These are phyloP conservation scores for Aspergillus bridgeri DNA, from an alignment of 495 filamentous ascomycete species.

Conservation along the genomic window DNA sequence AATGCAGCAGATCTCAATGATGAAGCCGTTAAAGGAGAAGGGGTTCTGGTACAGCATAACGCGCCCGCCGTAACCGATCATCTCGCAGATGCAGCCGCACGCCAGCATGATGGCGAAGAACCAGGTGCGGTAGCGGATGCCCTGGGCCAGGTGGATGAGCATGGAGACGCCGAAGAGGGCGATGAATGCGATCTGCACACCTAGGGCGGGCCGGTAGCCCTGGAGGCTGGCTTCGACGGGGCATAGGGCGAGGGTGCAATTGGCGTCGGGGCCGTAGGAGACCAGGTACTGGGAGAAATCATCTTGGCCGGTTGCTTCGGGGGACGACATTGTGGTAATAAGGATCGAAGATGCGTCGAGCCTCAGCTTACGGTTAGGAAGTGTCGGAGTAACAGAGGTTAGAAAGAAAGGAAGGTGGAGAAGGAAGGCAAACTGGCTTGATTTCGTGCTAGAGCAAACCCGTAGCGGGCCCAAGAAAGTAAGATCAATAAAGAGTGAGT, in stretches of 20 bases:
- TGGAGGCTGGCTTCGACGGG: slow-evolving; percentile 28
- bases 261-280: slow-evolving; percentile 3
- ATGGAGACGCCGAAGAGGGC: slow-evolving; percentile 36
- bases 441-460: too few species aligned
- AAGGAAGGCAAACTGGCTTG: too few species aligned
- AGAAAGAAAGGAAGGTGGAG: too few species aligned
- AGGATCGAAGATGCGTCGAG: too few species aligned
- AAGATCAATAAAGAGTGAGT: too few species aligned
- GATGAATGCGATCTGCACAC: slow-evolving; percentile 40
- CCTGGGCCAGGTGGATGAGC: slow-evolving; percentile 31
- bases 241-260: background rate
- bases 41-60: slow-evolving; percentile 45
- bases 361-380: too few species aligned
- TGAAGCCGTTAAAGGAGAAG: slow-evolving; percentile 44
- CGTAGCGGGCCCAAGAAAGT: too few species aligned
- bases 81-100: slow-evolving; percentile 28
- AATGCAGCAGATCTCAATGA: slow-evolving; percentile 55
- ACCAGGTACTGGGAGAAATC: too few species aligned
- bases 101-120: slow-evolving; percentile 24
- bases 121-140: slow-evolving; percentile 34
- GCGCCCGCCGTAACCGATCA: slow-evolving; percentile 51
- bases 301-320: too few species aligned
- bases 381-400: too few species aligned
- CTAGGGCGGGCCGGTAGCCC: slow-evolving; percentile 38
- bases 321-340: too few species aligned